Conservation (phyloP, 192 early-diverging fungal genomes). For the Haplosporangium gracile region DNA sequence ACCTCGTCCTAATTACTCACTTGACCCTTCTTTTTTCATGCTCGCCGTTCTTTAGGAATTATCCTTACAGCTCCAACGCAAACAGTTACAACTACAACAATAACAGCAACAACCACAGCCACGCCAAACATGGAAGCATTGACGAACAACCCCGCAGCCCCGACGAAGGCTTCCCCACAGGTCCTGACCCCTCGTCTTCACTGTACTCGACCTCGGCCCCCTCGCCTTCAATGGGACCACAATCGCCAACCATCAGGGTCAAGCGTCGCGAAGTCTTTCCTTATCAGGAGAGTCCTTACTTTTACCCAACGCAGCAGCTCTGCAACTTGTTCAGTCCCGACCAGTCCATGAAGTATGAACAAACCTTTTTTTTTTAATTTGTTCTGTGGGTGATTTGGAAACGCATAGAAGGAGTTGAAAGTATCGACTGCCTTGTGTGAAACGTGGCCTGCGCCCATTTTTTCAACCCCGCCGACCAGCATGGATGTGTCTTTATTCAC, state of each 20-base stretch:
- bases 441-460: not conserved
- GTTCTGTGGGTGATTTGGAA: not conserved
- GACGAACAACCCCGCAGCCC: conserved; percentile 30
- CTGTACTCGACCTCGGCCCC: conserved; percentile 49
- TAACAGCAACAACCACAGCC: conserved; percentile 3
- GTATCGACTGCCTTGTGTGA: not conserved
- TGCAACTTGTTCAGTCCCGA: conserved; percentile 74
- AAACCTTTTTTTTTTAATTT: not conserved
- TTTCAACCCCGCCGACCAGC: conserved; percentile 10
- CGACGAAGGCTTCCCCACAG: conserved; percentile 22
- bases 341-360: conserved; percentile 60
- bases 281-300: conserved; percentile 75
- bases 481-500: not conserved
- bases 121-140: conserved; percentile 9
- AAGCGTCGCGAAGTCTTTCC: conserved; percentile 57
- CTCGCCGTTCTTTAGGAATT: conserved; percentile 12
- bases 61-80: conserved; percentile 22
- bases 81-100: conserved; percentile 27
- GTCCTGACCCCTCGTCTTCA: conserved; percentile 24
- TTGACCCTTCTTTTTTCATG: not conserved
- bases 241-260: conserved; percentile 11
- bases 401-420: not conserved
- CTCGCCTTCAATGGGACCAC: conserved; percentile 10
- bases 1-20: not conserved
- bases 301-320: conserved; percentile 73